Percentiles rank a stretch among this genome's conserved stretches.
Evolutionary conservation across 805 yeast species (phyloP).

Genomic region (Saccharomycopsis fodiens): DNA sequence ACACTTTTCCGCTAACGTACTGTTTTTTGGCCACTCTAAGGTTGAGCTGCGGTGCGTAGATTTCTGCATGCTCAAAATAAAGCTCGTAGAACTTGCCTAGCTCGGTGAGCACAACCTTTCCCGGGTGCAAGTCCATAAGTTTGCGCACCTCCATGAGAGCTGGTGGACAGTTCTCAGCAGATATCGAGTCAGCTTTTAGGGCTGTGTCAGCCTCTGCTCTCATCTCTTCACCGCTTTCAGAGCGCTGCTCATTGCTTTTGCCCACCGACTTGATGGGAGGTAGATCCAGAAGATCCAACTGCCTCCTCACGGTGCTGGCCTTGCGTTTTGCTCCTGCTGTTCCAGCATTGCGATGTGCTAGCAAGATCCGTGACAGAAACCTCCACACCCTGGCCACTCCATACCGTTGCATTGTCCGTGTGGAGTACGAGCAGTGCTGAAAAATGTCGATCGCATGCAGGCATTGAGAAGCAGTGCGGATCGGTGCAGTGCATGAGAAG

Average conservation of each 20-base stretch:
- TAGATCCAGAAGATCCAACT: not conserved
- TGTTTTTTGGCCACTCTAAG: constrained; percentile 57
- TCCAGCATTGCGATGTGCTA: no score
- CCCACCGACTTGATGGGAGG: not conserved
- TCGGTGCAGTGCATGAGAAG: no score
- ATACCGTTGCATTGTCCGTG: not conserved
- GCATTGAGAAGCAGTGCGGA: no score
- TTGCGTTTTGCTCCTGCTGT: no score
- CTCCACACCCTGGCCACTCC: not conserved
- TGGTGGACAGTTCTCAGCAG: constrained; percentile 12
- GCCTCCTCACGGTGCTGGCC: not conserved
- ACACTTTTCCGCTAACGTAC: constrained; percentile 37
- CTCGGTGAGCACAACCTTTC: constrained; percentile 61
- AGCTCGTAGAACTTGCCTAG: constrained; percentile 85
- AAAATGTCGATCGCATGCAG: no score
- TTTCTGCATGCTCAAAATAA: constrained; percentile 82
- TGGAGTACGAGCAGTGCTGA: no score
- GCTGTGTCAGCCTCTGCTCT: not conserved
- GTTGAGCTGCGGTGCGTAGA: constrained; percentile 62
- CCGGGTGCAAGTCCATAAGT: constrained; percentile 39
- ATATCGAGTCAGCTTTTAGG: not conserved
- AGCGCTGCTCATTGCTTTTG: not conserved
- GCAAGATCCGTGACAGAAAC: not conserved
- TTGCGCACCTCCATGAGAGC: constrained; percentile 25
- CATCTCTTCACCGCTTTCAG: not conserved